phyloP scores from a whole-genome alignment of 768 basidiomycete genomes.

The Pilatotrama ljubarskyi region DNA sequence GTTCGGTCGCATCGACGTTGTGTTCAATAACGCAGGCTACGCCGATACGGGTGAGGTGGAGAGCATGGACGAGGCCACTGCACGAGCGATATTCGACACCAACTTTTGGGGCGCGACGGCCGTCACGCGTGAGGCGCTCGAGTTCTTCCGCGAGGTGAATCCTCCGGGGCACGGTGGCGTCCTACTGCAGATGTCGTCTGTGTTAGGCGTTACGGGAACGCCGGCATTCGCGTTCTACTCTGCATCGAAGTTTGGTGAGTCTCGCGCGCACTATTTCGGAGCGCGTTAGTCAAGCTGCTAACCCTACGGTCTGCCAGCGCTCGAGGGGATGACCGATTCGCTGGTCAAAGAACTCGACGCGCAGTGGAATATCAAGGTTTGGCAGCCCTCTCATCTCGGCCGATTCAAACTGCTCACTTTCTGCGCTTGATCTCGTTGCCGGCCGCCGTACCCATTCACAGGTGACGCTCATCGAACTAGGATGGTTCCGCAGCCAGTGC shows the following conservation, averaged over 20 bases:
- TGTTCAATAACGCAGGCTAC: conserved; percentile 14
- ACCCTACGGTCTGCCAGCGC: conserved; percentile 27
- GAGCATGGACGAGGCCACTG: conserved; percentile 11
- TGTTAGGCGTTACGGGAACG: conserved; percentile 17
- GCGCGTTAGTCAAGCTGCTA: neutral
- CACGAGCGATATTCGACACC: conserved; percentile 23
- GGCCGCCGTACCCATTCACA: conserved; percentile 1
- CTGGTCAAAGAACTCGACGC: conserved; percentile 35
- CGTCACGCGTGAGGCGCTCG: conserved; percentile 35
- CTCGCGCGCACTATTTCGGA: neutral
- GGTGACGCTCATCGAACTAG: conserved; percentile 24
- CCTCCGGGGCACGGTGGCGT: conserved; percentile 34
- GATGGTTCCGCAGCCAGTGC: conserved; percentile 13
- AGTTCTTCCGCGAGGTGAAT: conserved; percentile 39
- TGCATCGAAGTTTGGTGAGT: conserved; percentile 8
- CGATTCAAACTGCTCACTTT: no score
- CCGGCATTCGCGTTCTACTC: conserved; percentile 17
- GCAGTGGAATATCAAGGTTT: conserved; percentile 37
- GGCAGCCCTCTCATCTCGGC: no score
- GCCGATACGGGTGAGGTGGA: conserved; percentile 20
- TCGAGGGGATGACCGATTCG: conserved; percentile 30
- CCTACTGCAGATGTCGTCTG: conserved; percentile 36
- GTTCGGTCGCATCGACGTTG: conserved; percentile 28
- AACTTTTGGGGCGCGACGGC: conserved; percentile 30
- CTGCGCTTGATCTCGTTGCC: no score